Conservation (phyloP, 345 rosid species). For the Populus davidiana region DNA sequence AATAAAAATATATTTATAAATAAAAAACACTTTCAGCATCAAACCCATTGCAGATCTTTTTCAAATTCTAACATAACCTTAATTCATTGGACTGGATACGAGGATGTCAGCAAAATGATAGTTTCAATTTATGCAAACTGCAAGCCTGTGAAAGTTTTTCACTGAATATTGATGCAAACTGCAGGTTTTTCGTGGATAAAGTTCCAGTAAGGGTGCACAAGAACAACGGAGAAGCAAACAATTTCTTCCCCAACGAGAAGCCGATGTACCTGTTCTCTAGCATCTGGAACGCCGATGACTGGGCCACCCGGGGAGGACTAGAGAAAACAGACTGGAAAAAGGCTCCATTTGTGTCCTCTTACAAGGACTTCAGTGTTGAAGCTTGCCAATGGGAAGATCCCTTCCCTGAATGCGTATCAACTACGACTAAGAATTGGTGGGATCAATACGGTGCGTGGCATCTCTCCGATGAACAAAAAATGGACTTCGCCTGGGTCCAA, state of each 20-base stretch:
- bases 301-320: slow-evolving; percentile 95
- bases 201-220: slow-evolving; percentile 76
- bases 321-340: slow-evolving; percentile 93
- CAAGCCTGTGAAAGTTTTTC: neutral
- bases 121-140: no score
- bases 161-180: neutral
- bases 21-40: no score
- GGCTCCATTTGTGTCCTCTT: slow-evolving; percentile 86
- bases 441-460: slow-evolving; percentile 91
- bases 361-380: slow-evolving; percentile 78
- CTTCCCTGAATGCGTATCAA: slow-evolving; percentile 78
- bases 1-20: no score
- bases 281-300: slow-evolving; percentile 95
- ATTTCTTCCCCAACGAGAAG: slow-evolving; percentile 90
- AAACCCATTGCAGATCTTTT: no score
- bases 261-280: slow-evolving; percentile 96
- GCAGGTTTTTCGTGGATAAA: slow-evolving; percentile 75
- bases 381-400: slow-evolving; percentile 95
- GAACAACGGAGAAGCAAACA: slow-evolving; percentile 75
- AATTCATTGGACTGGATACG: no score
- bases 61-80: no score
- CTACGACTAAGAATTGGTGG: slow-evolving; percentile 92
- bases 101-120: no score
- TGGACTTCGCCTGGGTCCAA: slow-evolving; percentile 84
- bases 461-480: slow-evolving; percentile 64